Evolutionary conservation across 2,329 filamentous ascomycete genomes (phyloP).

Genomic region (Rhynchosporium secalis): DNA sequence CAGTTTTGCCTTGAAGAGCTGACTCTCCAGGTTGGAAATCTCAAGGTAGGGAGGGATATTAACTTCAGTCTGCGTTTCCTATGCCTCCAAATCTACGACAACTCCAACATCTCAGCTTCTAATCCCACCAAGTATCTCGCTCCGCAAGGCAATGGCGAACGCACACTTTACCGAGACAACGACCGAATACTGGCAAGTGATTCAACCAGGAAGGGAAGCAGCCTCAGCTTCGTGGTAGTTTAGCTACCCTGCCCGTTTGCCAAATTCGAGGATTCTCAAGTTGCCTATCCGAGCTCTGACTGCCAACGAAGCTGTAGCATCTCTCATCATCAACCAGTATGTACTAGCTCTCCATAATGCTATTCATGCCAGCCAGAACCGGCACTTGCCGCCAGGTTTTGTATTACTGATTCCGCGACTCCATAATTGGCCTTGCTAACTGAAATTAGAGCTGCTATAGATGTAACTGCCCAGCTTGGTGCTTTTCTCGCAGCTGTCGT

Average conservation of each 20-base stretch:
- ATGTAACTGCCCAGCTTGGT: constrained; percentile 27
- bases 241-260: constrained; percentile 29
- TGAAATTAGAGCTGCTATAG: constrained; percentile 26
- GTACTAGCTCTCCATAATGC: background rate
- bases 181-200: constrained; percentile 35
- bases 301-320: constrained; percentile 33
- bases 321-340: constrained; percentile 33
- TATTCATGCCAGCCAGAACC: background rate
- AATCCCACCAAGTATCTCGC: background rate
- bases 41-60: too few relatives aligned
- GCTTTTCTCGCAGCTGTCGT: constrained; percentile 25
- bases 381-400: background rate
- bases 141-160: background rate
- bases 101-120: background rate
- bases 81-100: too few relatives aligned
- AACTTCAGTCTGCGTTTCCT: too few relatives aligned
- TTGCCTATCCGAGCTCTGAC: constrained; percentile 31
- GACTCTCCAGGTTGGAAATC: too few relatives aligned
- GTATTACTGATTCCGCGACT: background rate
- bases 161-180: constrained; percentile 34
- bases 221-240: constrained; percentile 28
- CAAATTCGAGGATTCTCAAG: constrained; percentile 29
- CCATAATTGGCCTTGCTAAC: background rate
- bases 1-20: too few relatives aligned
- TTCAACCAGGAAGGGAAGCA: constrained; percentile 16